These are phyloP conservation scores for Mortierella sp. DNA, from an alignment of 371 early-diverging fungal species.

Conservation along the genomic window DNA sequence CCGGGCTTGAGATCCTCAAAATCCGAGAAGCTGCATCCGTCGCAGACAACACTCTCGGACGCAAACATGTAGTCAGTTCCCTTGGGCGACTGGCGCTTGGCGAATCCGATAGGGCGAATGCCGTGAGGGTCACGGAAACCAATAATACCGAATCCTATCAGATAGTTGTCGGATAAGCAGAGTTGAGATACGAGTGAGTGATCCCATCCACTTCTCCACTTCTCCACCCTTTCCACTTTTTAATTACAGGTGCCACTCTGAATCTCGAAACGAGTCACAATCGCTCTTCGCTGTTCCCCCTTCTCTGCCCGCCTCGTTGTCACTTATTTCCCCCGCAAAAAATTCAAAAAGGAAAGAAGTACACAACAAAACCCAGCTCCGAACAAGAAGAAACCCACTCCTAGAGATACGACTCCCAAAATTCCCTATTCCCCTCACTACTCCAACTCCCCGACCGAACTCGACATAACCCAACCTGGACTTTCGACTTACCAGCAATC, in stretches of 20 bases:
- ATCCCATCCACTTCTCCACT: not conserved
- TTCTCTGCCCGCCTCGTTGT: not conserved
- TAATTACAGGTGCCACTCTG: not conserved
- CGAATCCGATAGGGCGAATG: conserved; percentile 94
- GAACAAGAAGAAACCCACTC: not conserved
- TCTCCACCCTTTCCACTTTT: too few relatives aligned
- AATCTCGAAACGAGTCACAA: not conserved
- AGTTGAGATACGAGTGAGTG: not conserved
- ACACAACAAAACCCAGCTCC: not conserved
- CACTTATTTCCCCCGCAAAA: not conserved
- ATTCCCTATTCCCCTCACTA: not conserved
- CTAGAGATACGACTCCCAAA: not conserved
- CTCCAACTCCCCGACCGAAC: not conserved
- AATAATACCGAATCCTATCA: conserved; percentile 81
- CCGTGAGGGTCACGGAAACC: conserved; percentile 97
- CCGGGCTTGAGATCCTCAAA: conserved; percentile 91
- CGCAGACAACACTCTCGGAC: conserved; percentile 95
- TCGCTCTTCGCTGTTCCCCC: not conserved
- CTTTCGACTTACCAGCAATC: conserved; percentile 90
- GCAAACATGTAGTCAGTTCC: conserved; percentile 96
- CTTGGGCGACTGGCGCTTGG: conserved; percentile 71
- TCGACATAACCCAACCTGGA: too few relatives aligned
- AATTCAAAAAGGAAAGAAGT: not conserved
- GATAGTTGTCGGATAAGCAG: too few relatives aligned
- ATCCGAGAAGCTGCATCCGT: conserved; percentile 90